A percentile compares a stretch with the other conserved stretches of the same genome.
Conservation (phyloP, 306 rosid genomes). For the Cucumis hystrix region DNA sequence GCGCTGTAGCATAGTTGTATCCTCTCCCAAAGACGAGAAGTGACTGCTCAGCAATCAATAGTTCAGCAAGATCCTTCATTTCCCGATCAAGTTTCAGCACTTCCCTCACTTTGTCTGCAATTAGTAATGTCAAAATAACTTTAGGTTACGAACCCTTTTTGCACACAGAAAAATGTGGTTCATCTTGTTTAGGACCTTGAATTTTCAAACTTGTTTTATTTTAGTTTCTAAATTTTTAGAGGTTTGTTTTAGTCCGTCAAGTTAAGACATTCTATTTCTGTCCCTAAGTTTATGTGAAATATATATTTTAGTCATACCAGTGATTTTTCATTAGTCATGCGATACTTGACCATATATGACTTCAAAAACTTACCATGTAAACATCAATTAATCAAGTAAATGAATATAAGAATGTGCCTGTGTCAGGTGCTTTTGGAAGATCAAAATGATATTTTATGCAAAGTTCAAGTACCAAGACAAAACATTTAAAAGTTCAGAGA, state of each 20-base stretch:
- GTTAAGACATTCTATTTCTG: too few relatives aligned
- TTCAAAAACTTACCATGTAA: neutral
- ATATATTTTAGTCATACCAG: too few relatives aligned
- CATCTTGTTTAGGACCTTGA: neutral
- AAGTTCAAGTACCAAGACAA: neutral
- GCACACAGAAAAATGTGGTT: neutral
- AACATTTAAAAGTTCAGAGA: neutral
- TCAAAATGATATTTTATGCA: neutral
- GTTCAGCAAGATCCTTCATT: conserved; percentile 84
- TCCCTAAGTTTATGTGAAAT: too few relatives aligned
- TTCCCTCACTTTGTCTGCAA: conserved; percentile 75
- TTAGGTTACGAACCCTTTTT: neutral
- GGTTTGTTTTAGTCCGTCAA: neutral
- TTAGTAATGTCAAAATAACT: neutral
- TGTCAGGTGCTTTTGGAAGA: neutral
- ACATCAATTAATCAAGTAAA: neutral
- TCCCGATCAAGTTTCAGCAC: conserved; percentile 78
- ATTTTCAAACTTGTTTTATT: neutral
- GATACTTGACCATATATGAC: neutral
- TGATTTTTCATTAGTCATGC: too few relatives aligned
- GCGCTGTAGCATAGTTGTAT: conserved; percentile 86
- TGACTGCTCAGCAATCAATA: conserved; percentile 83
- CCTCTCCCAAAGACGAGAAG: conserved; percentile 97
- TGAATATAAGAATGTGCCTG: neutral
- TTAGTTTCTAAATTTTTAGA: neutral